Percentiles rank a stretch among this genome's conserved stretches.
Conservation (phyloP, 208 protist genomes). For the Acanthamoeba sp. region DNA sequence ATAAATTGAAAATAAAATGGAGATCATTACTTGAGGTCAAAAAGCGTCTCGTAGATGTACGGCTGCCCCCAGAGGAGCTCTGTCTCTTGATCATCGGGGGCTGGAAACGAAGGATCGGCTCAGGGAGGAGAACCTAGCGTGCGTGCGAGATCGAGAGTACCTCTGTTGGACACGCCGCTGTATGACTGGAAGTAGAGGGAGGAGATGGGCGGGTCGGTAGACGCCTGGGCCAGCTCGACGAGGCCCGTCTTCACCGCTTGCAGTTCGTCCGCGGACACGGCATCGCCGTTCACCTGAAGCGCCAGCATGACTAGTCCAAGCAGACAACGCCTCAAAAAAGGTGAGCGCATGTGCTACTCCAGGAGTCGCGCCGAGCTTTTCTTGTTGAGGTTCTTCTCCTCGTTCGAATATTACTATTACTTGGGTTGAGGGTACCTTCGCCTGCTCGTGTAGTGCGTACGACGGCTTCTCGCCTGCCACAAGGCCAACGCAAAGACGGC, state of each 20-base stretch:
- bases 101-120: too few species aligned
- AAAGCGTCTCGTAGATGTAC: slow-evolving; percentile 53
- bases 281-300: neutral
- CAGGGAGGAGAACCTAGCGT: neutral
- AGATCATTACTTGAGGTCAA: neutral
- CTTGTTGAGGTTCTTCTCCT: too few species aligned
- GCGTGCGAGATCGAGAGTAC: neutral
- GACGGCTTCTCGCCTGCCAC: neutral
- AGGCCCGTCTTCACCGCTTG: neutral
- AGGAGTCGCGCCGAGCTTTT: too few species aligned
- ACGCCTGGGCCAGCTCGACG: neutral
- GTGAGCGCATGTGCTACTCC: too few species aligned
- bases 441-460: slow-evolving; percentile 10
- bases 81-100: slow-evolving; percentile 4
- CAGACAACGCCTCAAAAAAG: too few species aligned
- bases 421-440: neutral
- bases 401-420: too few species aligned
- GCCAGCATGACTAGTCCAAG: neutral
- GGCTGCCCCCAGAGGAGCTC: slow-evolving; percentile 30
- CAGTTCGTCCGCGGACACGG: neutral
- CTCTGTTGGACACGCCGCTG: slow-evolving; percentile 17
- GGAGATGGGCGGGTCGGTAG: neutral
- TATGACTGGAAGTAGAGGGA: slow-evolving; percentile 40
- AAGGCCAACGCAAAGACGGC: neutral
- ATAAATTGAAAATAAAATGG: neutral